These are phyloP conservation scores for Quercus wislizeni DNA, from an alignment of 306 rosid genomes.

Conservation along the genomic window DNA sequence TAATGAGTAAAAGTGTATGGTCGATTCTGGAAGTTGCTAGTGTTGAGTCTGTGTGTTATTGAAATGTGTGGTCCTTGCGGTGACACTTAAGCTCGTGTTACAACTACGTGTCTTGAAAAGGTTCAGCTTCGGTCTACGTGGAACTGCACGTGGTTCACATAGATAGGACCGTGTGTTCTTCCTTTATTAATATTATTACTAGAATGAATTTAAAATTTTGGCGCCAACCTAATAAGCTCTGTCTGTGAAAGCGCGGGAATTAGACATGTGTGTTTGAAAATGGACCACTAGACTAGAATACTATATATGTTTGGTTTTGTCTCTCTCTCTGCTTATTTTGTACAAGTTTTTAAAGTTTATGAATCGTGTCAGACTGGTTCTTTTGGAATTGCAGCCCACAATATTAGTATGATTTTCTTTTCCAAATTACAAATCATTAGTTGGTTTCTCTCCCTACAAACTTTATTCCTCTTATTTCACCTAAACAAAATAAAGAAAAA, in stretches of 20 bases:
- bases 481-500: too few relatives aligned
- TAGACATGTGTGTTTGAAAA: background rate
- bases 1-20: background rate
- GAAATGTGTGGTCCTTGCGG: background rate
- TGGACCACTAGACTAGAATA: background rate
- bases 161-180: background rate
- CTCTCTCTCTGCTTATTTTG: too few relatives aligned
- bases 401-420: too few relatives aligned
- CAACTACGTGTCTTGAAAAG: conserved; percentile 4
- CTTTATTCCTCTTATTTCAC: too few relatives aligned
- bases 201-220: background rate
- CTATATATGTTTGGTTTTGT: too few relatives aligned
- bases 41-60: background rate
- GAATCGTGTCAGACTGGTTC: too few relatives aligned
- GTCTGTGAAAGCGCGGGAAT: background rate
- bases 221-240: background rate
- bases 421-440: too few relatives aligned
- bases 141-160: conserved; percentile 2
- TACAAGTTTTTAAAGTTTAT: too few relatives aligned
- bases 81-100: conserved; percentile 3
- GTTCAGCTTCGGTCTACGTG: background rate
- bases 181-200: too few relatives aligned
- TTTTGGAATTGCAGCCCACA: too few relatives aligned
- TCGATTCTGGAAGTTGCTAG: conserved; percentile 20
- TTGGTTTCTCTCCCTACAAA: too few relatives aligned